phyloP scores from a whole-genome alignment of 2,329 filamentous ascomycete species.

The Stagonosporopsis rhizophila region DNA sequence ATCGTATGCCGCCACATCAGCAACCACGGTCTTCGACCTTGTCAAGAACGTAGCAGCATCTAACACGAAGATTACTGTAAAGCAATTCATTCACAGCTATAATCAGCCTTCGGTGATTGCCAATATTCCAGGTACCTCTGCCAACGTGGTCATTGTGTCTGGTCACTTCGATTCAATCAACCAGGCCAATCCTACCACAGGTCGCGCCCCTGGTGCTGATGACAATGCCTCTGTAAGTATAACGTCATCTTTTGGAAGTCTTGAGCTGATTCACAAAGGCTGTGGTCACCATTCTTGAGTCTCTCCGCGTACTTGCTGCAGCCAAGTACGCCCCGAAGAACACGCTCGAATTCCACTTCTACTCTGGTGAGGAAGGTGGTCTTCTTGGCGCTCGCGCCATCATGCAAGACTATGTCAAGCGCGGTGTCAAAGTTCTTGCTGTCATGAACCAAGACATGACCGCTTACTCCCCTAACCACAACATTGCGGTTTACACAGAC shows the following conservation, averaged over 20 bases:
- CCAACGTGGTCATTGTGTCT: slow-evolving; percentile 83
- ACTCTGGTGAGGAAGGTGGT: slow-evolving; percentile 87
- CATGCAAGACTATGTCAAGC: slow-evolving; percentile 76
- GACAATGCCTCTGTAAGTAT: slow-evolving; percentile 90
- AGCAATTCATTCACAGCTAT: slow-evolving; percentile 85
- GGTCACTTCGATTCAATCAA: slow-evolving; percentile 95
- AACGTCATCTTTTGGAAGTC: slow-evolving; percentile 64
- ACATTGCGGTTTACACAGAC: slow-evolving; percentile 69
- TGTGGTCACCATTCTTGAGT: slow-evolving; percentile 83
- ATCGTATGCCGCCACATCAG: slow-evolving; percentile 72
- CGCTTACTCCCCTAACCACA: slow-evolving; percentile 79
- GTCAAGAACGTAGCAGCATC: slow-evolving; percentile 75
- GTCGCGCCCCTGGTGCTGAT: slow-evolving; percentile 86
- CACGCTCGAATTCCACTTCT: slow-evolving; percentile 95
- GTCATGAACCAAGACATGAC: slow-evolving; percentile 96
- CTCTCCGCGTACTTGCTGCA: slow-evolving; percentile 78
- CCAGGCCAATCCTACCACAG: slow-evolving; percentile 78
- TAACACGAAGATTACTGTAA: slow-evolving; percentile 72
- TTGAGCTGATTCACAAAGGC: neutral
- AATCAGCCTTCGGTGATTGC: slow-evolving; percentile 86
- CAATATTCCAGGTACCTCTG: slow-evolving; percentile 80
- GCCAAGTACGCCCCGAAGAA: slow-evolving; percentile 73
- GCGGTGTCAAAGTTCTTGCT: slow-evolving; percentile 70
- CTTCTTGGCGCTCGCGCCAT: slow-evolving; percentile 85
- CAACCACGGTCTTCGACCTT: slow-evolving; percentile 79